Base-by-base conservation (phyloP, 2,329 filamentous ascomycete genomes). In the Plectosphaerella sp. region DNA sequence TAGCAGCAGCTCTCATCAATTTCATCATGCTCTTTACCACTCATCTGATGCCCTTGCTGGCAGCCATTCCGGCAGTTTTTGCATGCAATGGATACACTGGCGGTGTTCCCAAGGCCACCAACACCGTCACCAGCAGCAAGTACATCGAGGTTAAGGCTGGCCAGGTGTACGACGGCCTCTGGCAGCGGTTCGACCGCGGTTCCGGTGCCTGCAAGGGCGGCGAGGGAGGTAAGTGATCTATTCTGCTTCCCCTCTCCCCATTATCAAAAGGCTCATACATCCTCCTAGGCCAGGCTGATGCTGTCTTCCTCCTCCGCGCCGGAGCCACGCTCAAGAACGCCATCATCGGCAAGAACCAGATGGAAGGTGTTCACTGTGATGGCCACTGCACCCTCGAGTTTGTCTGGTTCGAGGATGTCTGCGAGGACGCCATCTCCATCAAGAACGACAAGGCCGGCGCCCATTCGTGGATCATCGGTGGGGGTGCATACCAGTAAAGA, bases 381-480 rank as follows among this genome's bases (percentile, higher is more conserved):
- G 57, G 67, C 48, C 54, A 64, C 3, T 76, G 73, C 62, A 73
- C 64, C 4, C 51, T 75, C 5, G 65, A 67, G 57, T 71, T 68
- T 35, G 75, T 78, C 52, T 76, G 73, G 70, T 79, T 75, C 61
- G 69, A 72, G 47, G 70, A 72, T 36, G 73, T 76, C 45, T 76
- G 73, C 45, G 73, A 76, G 56, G 72, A 75, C 35, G 72, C 72
- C 22, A 71, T 74, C 53, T 60, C 61, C 5, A 46, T 36, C 33
- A 57, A 57, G 54, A 52, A 57, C 22, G 54, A 57, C 48, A 53
- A 49, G 22, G 45, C 52, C 9, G 54, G 53, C 36, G 3, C 45
- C n/a, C 18, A 57, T 28, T 35, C 50, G 12, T 55, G 52, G 52
- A 72, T 76, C 47, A 46, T 57, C 14, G 54, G 54, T 10, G 74